Conservation (phyloP, 2,329 filamentous ascomycete genomes). For the Pseudocercospora pini-densiflorae region DNA sequence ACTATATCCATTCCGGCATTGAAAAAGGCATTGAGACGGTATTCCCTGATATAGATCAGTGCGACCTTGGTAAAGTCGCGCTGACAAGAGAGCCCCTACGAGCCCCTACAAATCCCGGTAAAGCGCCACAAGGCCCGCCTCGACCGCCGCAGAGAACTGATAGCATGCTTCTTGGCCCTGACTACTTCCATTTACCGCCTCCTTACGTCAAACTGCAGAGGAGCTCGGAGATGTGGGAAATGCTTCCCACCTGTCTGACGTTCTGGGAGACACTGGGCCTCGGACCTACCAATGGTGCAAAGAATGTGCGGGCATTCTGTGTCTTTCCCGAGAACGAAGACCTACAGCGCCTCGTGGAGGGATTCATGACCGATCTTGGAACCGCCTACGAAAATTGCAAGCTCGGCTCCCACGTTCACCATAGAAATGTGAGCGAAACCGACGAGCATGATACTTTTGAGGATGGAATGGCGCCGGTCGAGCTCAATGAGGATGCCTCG, state of each 20-base stretch:
- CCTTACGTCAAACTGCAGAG: slow-evolving; percentile 76
- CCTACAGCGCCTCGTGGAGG: slow-evolving; percentile 62
- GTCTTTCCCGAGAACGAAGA: slow-evolving; percentile 71
- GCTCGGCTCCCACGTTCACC: slow-evolving; percentile 63
- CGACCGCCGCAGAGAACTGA: slow-evolving; percentile 35
- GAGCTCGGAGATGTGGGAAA: slow-evolving; percentile 69
- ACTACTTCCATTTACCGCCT: slow-evolving; percentile 65
- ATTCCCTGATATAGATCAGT: slow-evolving; percentile 23
- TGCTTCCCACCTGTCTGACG: slow-evolving; percentile 72
- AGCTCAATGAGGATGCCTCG: slow-evolving; percentile 25
- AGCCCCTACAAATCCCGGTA: slow-evolving; percentile 21
- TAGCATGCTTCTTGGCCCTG: slow-evolving; percentile 38
- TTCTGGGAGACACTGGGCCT: slow-evolving; percentile 86
- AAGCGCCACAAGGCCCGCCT: slow-evolving; percentile 35
- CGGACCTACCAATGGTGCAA: slow-evolving; percentile 70
- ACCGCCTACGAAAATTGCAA: slow-evolving; percentile 75
- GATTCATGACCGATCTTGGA: slow-evolving; percentile 70
- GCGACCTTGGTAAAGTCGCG: slow-evolving; percentile 36
- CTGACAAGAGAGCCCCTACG: slow-evolving; percentile 32
- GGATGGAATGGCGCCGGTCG: slow-evolving; percentile 46
- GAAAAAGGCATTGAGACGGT: slow-evolving; percentile 12
- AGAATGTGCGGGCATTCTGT: slow-evolving; percentile 73
- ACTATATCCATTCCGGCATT: background rate
- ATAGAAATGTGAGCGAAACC: slow-evolving; percentile 45
- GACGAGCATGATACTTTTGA: slow-evolving; percentile 31